phyloP scores from a whole-genome alignment of 306 rosid species.

The Vigna unguiculata region DNA sequence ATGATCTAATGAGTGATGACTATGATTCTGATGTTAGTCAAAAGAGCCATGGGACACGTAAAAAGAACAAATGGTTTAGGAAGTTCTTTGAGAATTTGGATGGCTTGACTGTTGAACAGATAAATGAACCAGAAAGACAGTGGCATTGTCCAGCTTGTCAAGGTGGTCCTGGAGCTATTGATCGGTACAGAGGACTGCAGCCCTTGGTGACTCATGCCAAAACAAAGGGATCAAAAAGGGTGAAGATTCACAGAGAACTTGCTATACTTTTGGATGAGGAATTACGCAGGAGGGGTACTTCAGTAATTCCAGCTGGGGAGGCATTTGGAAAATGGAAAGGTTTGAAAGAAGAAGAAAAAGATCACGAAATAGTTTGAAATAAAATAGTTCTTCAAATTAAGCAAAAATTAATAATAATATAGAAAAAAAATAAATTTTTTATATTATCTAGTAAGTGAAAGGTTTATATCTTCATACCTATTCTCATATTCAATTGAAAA shows the following conservation, averaged over 20 bases:
- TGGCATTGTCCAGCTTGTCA: constrained; percentile 78
- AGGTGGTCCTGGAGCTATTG: too few species aligned
- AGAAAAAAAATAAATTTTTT: too few species aligned
- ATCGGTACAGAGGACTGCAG: too few species aligned
- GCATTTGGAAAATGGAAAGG: constrained; percentile 86
- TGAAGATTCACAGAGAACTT: too few species aligned
- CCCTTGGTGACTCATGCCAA: not conserved
- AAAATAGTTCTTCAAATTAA: too few species aligned
- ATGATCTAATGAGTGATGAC: constrained; percentile 72
- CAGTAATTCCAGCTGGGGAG: constrained; percentile 76
- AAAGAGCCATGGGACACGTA: constrained; percentile 74
- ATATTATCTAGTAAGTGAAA: too few species aligned
- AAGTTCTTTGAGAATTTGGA: constrained; percentile 71
- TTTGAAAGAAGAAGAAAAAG: constrained; percentile 66
- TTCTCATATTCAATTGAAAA: too few species aligned
- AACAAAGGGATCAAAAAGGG: too few species aligned
- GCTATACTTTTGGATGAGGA: constrained; percentile 75
- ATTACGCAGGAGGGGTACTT: constrained; percentile 68
- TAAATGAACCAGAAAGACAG: constrained; percentile 75
- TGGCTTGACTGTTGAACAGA: constrained; percentile 55
- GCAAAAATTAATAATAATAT: too few species aligned
- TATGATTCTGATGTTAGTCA: constrained; percentile 74
- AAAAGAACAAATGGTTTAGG: constrained; percentile 61
- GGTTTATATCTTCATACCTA: too few species aligned
- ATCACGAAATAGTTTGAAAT: constrained; percentile 83